phyloP scores from a whole-genome alignment of 768 basidiomycete species.

The Galerina marginata region DNA sequence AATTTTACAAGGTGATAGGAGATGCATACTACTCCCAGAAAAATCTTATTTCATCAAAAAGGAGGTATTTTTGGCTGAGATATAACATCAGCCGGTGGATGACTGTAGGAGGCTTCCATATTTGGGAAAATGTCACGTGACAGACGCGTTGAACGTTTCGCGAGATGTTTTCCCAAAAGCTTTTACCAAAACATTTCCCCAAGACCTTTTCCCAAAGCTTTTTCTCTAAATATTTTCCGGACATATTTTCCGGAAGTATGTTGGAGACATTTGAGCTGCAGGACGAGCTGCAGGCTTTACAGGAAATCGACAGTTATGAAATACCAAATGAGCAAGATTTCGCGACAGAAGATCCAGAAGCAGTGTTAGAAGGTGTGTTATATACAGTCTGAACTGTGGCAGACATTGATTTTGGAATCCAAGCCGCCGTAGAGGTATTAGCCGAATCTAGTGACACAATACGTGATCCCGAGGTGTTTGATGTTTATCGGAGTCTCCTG shows the following conservation, averaged over 20 bases:
- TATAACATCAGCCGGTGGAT: too few relatives aligned
- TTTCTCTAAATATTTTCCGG: not conserved
- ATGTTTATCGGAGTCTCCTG: constrained; percentile 81
- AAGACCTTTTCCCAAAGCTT: not conserved
- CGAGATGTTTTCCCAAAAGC: not conserved
- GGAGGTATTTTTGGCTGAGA: too few relatives aligned
- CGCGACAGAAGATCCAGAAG: constrained; percentile 54
- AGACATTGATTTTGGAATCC: constrained; percentile 10
- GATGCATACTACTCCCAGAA: too few relatives aligned
- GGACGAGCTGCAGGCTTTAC: constrained; percentile 73
- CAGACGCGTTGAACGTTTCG: not conserved
- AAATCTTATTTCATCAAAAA: too few relatives aligned
- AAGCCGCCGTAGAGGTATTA: constrained; percentile 83
- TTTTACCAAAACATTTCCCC: not conserved
- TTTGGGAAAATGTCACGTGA: not conserved
- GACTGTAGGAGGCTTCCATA: too few relatives aligned
- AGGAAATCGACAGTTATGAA: constrained; percentile 64
- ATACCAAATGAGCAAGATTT: constrained; percentile 75
- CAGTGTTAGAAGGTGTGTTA: constrained; percentile 62
- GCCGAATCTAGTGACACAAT: constrained; percentile 80
- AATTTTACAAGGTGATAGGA: too few relatives aligned
- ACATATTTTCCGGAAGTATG: not conserved
- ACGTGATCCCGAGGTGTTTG: constrained; percentile 70
- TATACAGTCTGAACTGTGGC: not conserved
- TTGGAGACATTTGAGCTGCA: constrained; percentile 68